Base-by-base conservation (phyloP, 208 protist genomes). In the Endotrypanum monterogeii region DNA sequence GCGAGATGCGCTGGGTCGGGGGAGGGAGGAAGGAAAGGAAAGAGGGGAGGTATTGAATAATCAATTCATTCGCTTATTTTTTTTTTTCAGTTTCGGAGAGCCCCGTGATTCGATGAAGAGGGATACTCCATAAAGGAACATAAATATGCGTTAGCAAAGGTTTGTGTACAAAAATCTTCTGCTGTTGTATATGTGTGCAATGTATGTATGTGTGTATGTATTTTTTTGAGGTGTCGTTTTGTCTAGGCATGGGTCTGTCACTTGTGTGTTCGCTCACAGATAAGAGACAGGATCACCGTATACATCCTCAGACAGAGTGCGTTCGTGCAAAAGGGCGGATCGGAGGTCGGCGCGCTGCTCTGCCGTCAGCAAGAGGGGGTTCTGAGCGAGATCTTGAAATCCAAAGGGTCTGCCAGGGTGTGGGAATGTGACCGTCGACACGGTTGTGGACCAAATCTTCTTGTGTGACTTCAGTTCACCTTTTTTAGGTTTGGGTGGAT, bases 251-350 rank as follows among this genome's bases (percentile, higher is more conserved):
- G 7, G 41, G 7, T 46, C 9, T 46, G 3, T 46, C 41, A 12
- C 9, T 46, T 63, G 35, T 63, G 20, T 0, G 35, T 25, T 8
- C 14, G 8, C 58, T 63, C 39, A 71, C 20, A 28, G 30, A 39
- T 73, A 79, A n/a, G 74, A 48, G 11, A 62, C 35, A 14, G 67
- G 67, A 16, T 28, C 12, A 14, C 74, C 62, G 41, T 79, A 79
- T 20, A 79, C 37, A 2, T 79, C 74, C 35, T 79, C 62, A 4
- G 74, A 79, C 48, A 73, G 50, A 7, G 67, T 73, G 35, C 74
- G 66, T 11, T 50, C 48, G 58, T 73, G 74, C 56, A 79, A 67
- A 56, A 79, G 25, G 2, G 57, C 67, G 23, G 67, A 57, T 11
- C 74, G 74, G 32, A 56, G 67, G 23, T 67, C 67, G 28, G 62